Evolutionary conservation across 352 stramenopile genomes (phyloP).

Genomic region (Phytophthora sansomeana): DNA sequence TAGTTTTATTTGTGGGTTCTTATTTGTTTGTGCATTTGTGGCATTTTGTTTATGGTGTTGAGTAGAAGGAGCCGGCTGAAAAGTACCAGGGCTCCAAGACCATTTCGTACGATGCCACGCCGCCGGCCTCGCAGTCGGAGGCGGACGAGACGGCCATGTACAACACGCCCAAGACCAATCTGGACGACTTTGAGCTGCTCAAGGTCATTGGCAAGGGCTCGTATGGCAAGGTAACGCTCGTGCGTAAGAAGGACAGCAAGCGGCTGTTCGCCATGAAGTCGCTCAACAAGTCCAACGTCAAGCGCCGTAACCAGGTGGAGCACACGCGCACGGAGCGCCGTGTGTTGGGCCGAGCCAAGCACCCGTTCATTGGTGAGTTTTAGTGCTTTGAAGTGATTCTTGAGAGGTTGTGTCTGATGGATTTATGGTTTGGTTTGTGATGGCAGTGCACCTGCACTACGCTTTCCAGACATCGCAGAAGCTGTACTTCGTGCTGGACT

Average conservation of each 20-base stretch:
- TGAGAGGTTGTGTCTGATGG: neutral
- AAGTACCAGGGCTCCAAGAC: constrained; percentile 50
- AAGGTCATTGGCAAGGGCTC: constrained; percentile 94
- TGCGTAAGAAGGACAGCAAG: constrained; percentile 84
- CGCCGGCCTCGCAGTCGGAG: constrained; percentile 41
- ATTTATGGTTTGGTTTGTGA: constrained; percentile 1
- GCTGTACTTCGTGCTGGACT: constrained; percentile 93
- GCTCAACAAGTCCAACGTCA: constrained; percentile 92
- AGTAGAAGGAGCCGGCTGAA: constrained; percentile 81
- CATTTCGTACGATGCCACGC: constrained; percentile 51
- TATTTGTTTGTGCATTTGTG: too few species aligned
- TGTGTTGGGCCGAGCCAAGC: constrained; percentile 88
- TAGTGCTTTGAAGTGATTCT: neutral
- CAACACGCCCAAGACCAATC: constrained; percentile 89
- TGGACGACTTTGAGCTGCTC: constrained; percentile 94
- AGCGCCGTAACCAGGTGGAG: constrained; percentile 96
- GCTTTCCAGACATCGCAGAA: constrained; percentile 93
- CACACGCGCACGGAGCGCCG: constrained; percentile 97
- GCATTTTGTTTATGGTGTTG: constrained; percentile 1
- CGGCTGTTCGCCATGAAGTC: constrained; percentile 89
- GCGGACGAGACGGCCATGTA: constrained; percentile 59
- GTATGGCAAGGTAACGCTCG: constrained; percentile 93
- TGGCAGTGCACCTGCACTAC: constrained; percentile 80
- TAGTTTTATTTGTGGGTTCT: constrained; percentile 18
- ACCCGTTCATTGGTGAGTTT: constrained; percentile 84